These are phyloP conservation scores for Gonapodya prolifera DNA, from an alignment of 192 early-diverging fungal species.

Conservation along the genomic window DNA sequence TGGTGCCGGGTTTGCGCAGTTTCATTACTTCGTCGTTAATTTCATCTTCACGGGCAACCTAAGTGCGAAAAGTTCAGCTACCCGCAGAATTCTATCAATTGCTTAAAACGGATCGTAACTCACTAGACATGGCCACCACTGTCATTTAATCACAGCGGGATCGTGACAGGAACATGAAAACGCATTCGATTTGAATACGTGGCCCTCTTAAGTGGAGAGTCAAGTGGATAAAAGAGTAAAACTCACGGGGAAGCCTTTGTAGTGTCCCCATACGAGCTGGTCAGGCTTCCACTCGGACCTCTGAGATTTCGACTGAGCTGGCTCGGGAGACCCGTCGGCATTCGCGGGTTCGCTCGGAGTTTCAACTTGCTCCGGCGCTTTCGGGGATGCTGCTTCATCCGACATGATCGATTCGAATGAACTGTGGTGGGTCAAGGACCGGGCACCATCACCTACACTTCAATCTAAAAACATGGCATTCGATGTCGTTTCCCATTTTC, in stretches of 20 bases:
- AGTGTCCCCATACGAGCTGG: not conserved
- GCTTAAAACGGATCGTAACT: not conserved
- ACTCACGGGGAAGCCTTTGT: constrained; percentile 3
- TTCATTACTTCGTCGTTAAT: not conserved
- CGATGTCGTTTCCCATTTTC: not conserved
- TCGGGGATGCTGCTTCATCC: not conserved
- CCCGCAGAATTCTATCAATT: not conserved
- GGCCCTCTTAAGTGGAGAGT: not conserved
- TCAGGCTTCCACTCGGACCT: not conserved
- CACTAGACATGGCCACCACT: not conserved
- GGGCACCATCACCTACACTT: not conserved
- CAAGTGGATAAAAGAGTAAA: not conserved
- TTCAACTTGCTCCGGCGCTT: not conserved
- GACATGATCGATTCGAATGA: not conserved
- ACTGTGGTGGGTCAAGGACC: not conserved
- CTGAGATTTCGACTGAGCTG: not conserved
- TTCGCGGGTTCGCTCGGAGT: not conserved
- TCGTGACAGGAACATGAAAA: not conserved
- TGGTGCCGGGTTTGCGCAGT: not conserved
- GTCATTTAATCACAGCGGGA: not conserved
- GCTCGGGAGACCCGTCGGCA: not conserved
- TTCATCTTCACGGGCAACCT: not conserved
- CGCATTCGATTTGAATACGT: not conserved
- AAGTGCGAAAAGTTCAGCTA: not conserved
- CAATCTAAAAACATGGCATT: not conserved